Conservation (phyloP, 305 asterid species). For the Withania somnifera region DNA sequence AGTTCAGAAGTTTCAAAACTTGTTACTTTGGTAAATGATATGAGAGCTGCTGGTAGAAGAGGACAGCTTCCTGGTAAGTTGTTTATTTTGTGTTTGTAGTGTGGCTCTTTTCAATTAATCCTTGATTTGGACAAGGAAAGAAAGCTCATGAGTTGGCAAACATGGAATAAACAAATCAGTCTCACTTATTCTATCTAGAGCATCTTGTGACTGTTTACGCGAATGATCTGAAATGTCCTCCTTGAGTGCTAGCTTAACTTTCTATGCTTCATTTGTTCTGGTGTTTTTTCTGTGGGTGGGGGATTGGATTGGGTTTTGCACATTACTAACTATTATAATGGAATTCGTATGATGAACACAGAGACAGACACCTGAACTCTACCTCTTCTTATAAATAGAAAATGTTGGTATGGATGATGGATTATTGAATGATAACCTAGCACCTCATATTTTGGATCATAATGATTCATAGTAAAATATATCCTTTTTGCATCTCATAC, state of each 20-base stretch:
- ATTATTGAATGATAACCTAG: too few relatives aligned
- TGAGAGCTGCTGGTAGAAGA: constrained; percentile 76
- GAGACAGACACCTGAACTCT: too few relatives aligned
- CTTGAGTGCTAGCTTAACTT: background rate
- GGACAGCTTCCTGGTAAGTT: constrained; percentile 74
- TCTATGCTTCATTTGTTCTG: background rate
- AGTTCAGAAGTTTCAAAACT: constrained; percentile 52
- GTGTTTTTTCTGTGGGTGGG: too few relatives aligned
- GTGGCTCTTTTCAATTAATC: background rate
- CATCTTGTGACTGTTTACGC: background rate
- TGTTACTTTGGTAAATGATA: constrained; percentile 50
- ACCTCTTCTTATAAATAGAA: too few relatives aligned
- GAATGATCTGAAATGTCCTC: background rate
- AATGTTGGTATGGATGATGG: too few relatives aligned
- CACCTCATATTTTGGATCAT: too few relatives aligned
- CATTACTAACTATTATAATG: too few relatives aligned
- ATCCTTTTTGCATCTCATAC: too few relatives aligned
- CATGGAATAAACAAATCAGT: background rate
- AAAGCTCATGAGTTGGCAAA: background rate
- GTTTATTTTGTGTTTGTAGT: background rate
- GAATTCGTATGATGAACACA: too few relatives aligned
- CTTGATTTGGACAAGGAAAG: background rate
- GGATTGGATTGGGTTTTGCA: background rate
- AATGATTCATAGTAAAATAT: too few relatives aligned
- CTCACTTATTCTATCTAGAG: background rate